These are phyloP conservation scores for Colletotrichum liaoningense DNA, from an alignment of 2,329 filamentous ascomycete genomes.

Conservation along the genomic window DNA sequence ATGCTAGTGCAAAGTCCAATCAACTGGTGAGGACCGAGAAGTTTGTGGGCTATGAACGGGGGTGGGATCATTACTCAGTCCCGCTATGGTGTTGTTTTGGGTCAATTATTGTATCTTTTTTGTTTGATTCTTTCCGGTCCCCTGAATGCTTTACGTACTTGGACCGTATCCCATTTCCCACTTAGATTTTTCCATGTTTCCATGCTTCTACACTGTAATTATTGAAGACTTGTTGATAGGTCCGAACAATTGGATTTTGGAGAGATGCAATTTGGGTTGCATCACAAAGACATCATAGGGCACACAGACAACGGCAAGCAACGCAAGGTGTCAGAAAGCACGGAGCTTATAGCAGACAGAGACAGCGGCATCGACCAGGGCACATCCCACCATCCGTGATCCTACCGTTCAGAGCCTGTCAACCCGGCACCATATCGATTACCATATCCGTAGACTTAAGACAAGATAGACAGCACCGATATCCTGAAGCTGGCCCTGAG, in stretches of 20 bases:
- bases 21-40: neutral
- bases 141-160: no score
- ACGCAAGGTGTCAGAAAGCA: neutral
- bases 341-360: neutral
- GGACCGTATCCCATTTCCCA: no score
- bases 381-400: neutral
- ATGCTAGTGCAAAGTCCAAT: neutral
- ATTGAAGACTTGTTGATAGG: neutral
- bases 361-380: neutral
- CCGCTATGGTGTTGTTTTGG: neutral
- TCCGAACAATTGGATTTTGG: neutral
- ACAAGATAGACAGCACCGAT: neutral
- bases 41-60: neutral
- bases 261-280: conserved; percentile 8
- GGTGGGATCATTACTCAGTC: neutral
- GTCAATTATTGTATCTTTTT: conserved; percentile 1
- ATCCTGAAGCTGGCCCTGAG: neutral
- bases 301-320: conserved; percentile 19
- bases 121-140: neutral
- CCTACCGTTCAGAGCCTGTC: neutral
- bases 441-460: neutral
- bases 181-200: no score
- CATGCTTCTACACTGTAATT: neutral
- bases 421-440: neutral
- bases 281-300: conserved; percentile 32